These are phyloP conservation scores for Xylariaceae sp. DNA, from an alignment of 2,329 filamentous ascomycete genomes.

Conservation along the genomic window DNA sequence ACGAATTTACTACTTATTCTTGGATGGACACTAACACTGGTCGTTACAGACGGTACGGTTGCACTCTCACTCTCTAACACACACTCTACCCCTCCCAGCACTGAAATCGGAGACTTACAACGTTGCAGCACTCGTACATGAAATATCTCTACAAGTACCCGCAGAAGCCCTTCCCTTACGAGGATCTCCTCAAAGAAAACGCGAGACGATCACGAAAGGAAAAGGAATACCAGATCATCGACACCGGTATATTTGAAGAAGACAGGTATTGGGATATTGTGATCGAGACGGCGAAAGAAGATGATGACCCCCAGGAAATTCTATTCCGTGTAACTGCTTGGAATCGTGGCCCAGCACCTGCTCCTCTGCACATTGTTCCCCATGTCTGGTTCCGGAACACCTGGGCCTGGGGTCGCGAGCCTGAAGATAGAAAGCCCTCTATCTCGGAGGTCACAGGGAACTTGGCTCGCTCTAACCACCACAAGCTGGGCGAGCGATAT, in stretches of 20 bases:
- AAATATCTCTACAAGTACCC: slow-evolving; percentile 98
- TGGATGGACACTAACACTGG: slow-evolving; percentile 13
- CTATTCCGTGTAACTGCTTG: slow-evolving; percentile 93
- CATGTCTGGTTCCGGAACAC: slow-evolving; percentile 98
- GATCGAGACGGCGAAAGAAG: slow-evolving; percentile 93
- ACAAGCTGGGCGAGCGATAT: slow-evolving; percentile 75
- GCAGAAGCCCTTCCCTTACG: slow-evolving; percentile 84
- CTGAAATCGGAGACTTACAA: slow-evolving; percentile 14
- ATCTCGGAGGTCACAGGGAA: slow-evolving; percentile 62
- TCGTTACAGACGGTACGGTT: slow-evolving; percentile 20
- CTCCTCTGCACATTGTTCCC: slow-evolving; percentile 86
- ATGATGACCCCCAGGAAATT: slow-evolving; percentile 84
- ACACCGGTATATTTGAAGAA: slow-evolving; percentile 83
- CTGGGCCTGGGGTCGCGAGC: slow-evolving; percentile 87
- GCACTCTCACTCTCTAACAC: background rate
- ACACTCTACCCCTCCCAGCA: background rate
- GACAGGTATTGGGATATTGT: slow-evolving; percentile 95
- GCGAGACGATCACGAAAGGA: slow-evolving; percentile 69
- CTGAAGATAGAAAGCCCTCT: slow-evolving; percentile 70
- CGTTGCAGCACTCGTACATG: slow-evolving; percentile 87
- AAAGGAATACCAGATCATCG: slow-evolving; percentile 84
- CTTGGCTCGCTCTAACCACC: slow-evolving; percentile 70
- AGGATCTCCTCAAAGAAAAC: slow-evolving; percentile 81
- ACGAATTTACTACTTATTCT: background rate
- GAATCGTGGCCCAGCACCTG: slow-evolving; percentile 87